phyloP scores from a whole-genome alignment of 495 filamentous ascomycete species.

The Lepraria neglecta region DNA sequence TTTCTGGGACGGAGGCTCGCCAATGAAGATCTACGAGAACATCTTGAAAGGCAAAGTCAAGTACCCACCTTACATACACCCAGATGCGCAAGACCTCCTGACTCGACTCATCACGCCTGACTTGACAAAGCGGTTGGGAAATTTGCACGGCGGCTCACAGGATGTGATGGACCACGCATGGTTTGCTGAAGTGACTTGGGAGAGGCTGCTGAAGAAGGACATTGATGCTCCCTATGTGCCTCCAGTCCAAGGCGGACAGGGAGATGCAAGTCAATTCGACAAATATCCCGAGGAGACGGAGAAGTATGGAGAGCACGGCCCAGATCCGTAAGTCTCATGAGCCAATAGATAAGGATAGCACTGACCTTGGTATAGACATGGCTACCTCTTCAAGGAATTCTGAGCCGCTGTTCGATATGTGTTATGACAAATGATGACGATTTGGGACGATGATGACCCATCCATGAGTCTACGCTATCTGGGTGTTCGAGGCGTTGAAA shows the following conservation, averaged over 20 bases:
- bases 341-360: background rate
- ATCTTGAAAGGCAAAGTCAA: constrained; percentile 89
- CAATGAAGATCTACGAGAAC: constrained; percentile 99
- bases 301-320: constrained; percentile 68
- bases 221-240: constrained; percentile 98
- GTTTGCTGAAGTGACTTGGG: constrained; percentile 98
- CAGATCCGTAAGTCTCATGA: constrained; percentile 67
- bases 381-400: constrained; percentile 68
- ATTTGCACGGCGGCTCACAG: constrained; percentile 82
- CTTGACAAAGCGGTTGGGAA: constrained; percentile 89
- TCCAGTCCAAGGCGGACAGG: constrained; percentile 86
- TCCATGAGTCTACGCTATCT: constrained; percentile 1
- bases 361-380: constrained; percentile 47
- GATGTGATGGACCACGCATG: constrained; percentile 94
- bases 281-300: constrained; percentile 96
- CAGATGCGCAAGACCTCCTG: constrained; percentile 87
- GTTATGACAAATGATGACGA: background rate
- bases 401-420: constrained; percentile 33
- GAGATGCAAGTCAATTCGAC: constrained; percentile 96
- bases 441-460: background rate
- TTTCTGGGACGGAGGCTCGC: constrained; percentile 95
- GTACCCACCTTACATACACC: constrained; percentile 91
- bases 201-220: constrained; percentile 83
- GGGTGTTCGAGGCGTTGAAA: background rate
- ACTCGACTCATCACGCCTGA: constrained; percentile 90